phyloP scores from a whole-genome alignment of 2,329 filamentous ascomycete species.

The Monascus ruber region DNA sequence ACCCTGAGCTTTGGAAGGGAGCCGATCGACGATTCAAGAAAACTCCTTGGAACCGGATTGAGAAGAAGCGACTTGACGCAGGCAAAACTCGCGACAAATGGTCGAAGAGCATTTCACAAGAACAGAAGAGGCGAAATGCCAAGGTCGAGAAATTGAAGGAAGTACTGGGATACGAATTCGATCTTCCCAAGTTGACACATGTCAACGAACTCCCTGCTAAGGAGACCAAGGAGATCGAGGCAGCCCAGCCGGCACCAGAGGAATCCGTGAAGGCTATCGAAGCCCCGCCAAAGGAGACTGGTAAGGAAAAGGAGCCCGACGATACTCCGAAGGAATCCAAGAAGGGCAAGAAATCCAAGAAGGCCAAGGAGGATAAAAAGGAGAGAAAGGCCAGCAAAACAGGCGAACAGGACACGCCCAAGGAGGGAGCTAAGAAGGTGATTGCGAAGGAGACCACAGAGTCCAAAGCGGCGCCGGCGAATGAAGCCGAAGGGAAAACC shows the following conservation, averaged over 20 bases:
- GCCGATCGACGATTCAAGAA: conserved; percentile 83
- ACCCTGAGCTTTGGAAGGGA: conserved; percentile 76
- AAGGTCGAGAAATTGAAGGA: conserved; percentile 61
- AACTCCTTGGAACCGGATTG: conserved; percentile 79
- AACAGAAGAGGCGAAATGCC: conserved; percentile 56
- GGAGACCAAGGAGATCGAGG: conserved; percentile 11
- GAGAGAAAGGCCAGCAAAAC: conserved; percentile 17
- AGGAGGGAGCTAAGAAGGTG: conserved; percentile 4
- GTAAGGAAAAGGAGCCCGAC: conserved; percentile 12
- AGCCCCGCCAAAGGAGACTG: conserved; percentile 12
- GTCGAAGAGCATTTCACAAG: conserved; percentile 61
- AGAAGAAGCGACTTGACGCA: conserved; percentile 60
- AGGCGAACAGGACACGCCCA: conserved; percentile 12
- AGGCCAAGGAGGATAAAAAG: conserved; percentile 25
- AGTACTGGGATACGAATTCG: conserved; percentile 72
- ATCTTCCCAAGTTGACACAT: conserved; percentile 59
- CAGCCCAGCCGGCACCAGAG: conserved; percentile 2
- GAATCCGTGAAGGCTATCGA: conserved; percentile 18
- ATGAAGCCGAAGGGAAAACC: conserved; percentile 18
- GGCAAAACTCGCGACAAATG: conserved; percentile 65
- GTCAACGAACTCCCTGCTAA: conserved; percentile 42
- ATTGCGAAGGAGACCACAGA: conserved; percentile 3
- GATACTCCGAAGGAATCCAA: conserved; percentile 25
- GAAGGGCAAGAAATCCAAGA: conserved; percentile 13
- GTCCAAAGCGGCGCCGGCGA: conserved; percentile 11